Conservation (phyloP, 2,329 filamentous ascomycete genomes). For the Colletotrichum spinosum region DNA sequence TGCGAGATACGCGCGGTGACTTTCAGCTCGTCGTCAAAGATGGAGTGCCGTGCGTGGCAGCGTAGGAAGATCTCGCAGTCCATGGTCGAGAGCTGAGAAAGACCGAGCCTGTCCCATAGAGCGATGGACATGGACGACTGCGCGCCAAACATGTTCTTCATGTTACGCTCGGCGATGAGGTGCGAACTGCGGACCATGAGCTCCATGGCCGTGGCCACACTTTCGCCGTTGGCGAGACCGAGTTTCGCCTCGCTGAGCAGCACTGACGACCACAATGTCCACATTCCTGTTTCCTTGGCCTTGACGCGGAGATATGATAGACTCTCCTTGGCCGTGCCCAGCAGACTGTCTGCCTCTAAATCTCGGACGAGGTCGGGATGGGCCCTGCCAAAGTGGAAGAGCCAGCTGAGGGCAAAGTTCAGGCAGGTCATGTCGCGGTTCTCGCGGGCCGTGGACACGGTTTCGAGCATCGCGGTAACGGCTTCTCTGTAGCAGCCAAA, state of each 20-base stretch:
- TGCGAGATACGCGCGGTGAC: conserved; percentile 76
- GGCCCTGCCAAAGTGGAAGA: conserved; percentile 92
- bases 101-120: conserved; percentile 81
- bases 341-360: conserved; percentile 77
- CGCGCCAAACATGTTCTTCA: conserved; percentile 78
- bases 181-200: conserved; percentile 86
- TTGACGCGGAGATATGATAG: conserved; percentile 86
- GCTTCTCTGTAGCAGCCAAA: conserved; percentile 93
- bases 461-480: conserved; percentile 93
- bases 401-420: conserved; percentile 95
- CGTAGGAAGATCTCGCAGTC: conserved; percentile 80
- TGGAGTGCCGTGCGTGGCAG: conserved; percentile 70
- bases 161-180: conserved; percentile 80
- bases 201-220: conserved; percentile 75
- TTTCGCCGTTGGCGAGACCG: conserved; percentile 77
- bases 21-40: conserved; percentile 83
- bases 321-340: conserved; percentile 83
- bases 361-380: conserved; percentile 81
- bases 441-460: conserved; percentile 92
- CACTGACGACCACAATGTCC: conserved; percentile 84
- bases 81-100: conserved; percentile 64
- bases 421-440: conserved; percentile 92
- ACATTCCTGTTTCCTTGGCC: conserved; percentile 88
- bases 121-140: conserved; percentile 79
- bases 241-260: conserved; percentile 88